phyloP scores from a whole-genome alignment of 2,329 filamentous ascomycete species.

The Colletotrichum karsti region DNA sequence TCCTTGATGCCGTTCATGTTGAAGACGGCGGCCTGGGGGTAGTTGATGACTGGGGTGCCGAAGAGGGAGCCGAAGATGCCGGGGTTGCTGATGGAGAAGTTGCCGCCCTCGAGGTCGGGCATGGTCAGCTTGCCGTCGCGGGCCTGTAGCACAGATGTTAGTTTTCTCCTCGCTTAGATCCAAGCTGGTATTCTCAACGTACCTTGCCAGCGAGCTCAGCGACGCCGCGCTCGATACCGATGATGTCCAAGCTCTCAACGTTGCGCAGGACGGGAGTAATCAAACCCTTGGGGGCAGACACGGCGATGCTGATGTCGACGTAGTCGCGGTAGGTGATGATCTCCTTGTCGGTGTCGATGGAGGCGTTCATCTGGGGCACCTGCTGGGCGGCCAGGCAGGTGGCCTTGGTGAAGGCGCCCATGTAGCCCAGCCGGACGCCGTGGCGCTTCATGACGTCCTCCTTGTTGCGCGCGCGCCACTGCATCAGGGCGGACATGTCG shows the following conservation, averaged over 20 bases:
- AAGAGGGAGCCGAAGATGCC: constrained; percentile 69
- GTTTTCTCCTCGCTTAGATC: not conserved
- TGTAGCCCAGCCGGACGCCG: constrained; percentile 67
- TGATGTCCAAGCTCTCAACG: constrained; percentile 56
- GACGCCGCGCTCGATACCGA: constrained; percentile 61
- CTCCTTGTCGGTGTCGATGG: constrained; percentile 63
- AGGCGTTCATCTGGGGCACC: constrained; percentile 77
- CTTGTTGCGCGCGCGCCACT: constrained; percentile 73
- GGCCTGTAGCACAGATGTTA: constrained; percentile 49
- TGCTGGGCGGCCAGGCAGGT: constrained; percentile 72
- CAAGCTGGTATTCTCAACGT: constrained; percentile 53
- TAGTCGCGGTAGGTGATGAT: constrained; percentile 67
- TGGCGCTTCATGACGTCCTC: constrained; percentile 39
- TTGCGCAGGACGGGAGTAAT: constrained; percentile 81
- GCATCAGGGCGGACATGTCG: constrained; percentile 71
- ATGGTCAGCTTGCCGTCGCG: constrained; percentile 80
- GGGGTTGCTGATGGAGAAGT: constrained; percentile 83
- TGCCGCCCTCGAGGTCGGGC: constrained; percentile 79
- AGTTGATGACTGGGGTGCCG: constrained; percentile 78
- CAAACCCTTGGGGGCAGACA: constrained; percentile 75
- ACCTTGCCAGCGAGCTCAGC: constrained; percentile 71
- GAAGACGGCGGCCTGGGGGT: constrained; percentile 72
- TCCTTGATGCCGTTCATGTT: constrained; percentile 66
- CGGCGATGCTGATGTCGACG: constrained; percentile 78
- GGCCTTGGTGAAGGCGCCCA: constrained; percentile 80